Percentiles rank a stretch among this genome's conserved stretches.
Conservation (phyloP, 805 yeast species). For the Millerago galiae region DNA sequence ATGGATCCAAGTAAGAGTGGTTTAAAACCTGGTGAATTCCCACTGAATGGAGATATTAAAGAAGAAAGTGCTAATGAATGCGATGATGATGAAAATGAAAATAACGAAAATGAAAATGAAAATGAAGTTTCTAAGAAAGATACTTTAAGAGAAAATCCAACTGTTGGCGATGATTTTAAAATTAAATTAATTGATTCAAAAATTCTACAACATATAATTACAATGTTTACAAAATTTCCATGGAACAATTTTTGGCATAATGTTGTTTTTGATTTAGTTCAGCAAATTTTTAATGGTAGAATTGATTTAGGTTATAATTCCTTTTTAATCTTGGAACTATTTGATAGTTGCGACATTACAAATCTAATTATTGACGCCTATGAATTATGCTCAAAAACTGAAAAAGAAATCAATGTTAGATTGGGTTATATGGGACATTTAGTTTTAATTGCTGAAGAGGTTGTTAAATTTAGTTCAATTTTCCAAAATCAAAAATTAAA, state of each 20-base stretch:
- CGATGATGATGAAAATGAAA: neutral
- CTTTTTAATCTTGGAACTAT: slow-evolving; percentile 53
- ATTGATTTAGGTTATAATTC: slow-evolving; percentile 69
- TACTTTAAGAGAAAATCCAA: slow-evolving; percentile 44
- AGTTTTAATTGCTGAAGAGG: slow-evolving; percentile 90
- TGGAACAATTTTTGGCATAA: slow-evolving; percentile 86
- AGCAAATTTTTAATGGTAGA: slow-evolving; percentile 73
- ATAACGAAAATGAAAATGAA: neutral
- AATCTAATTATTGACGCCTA: slow-evolving; percentile 62
- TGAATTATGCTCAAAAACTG: slow-evolving; percentile 49
- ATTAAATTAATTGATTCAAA: slow-evolving; percentile 60
- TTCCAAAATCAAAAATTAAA: slow-evolving; percentile 23
- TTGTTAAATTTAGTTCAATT: slow-evolving; percentile 67
- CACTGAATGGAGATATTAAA: neutral
- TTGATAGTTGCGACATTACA: slow-evolving; percentile 54
- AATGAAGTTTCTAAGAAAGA: slow-evolving; percentile 13
- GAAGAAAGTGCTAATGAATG: neutral
- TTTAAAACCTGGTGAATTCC: neutral
- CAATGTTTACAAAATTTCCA: slow-evolving; percentile 64
- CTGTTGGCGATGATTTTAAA: slow-evolving; percentile 69
- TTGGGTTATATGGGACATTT: slow-evolving; percentile 97
- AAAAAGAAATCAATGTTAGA: slow-evolving; percentile 55
- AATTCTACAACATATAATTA: slow-evolving; percentile 52
- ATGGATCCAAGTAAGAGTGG: slow-evolving; percentile 9
- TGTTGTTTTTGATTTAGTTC: slow-evolving; percentile 78